These are phyloP conservation scores for Rhodamnia rubescens DNA, from an alignment of 345 rosid genomes.

Conservation along the genomic window DNA sequence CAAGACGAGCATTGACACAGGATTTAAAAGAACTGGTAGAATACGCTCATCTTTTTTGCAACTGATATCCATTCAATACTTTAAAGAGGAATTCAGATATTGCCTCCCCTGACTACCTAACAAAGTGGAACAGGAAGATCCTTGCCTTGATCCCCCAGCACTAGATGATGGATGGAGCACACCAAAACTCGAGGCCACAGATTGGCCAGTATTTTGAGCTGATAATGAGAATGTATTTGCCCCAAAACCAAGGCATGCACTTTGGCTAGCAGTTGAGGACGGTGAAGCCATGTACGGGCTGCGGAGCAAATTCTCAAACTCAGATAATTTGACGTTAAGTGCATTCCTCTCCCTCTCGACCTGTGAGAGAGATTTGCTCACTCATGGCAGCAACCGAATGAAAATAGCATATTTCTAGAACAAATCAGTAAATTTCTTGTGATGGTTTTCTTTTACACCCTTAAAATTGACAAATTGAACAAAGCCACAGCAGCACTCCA, in stretches of 20 bases:
- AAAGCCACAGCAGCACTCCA: neutral
- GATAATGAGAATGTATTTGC: constrained; percentile 19
- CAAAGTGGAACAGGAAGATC: neutral
- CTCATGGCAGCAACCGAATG: neutral
- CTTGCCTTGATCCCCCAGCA: neutral
- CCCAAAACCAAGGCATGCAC: constrained; percentile 19
- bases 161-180: constrained; percentile 11
- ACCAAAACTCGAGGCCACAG: constrained; percentile 35
- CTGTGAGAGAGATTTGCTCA: constrained; percentile 16
- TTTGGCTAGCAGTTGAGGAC: constrained; percentile 7
- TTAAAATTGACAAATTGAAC: neutral
- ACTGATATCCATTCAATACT: neutral
- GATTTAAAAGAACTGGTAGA: neutral
- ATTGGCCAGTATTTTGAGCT: constrained; percentile 28
- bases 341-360: constrained; percentile 68
- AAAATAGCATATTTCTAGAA: neutral
- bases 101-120: neutral
- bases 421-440: neutral
- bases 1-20: neutral
- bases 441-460: neutral
- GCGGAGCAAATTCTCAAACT: constrained; percentile 54
- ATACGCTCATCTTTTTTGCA: neutral
- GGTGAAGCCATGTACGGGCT: constrained; percentile 36
- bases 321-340: constrained; percentile 44
- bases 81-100: neutral